Conservation (phyloP, 2,329 filamentous ascomycete species). For the Verruconis gallopava region DNA sequence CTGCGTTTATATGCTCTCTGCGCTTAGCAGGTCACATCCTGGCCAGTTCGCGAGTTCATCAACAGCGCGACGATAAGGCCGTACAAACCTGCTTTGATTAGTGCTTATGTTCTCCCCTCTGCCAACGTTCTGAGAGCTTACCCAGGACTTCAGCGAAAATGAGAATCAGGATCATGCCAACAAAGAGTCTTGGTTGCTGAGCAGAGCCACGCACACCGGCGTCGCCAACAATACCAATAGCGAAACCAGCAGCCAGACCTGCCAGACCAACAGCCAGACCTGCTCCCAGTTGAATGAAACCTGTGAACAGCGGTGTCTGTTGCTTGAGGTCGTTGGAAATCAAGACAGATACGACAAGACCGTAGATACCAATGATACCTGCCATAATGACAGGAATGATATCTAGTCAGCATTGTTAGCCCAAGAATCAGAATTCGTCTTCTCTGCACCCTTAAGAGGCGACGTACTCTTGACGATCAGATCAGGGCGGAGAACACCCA, state of each 20-base stretch:
- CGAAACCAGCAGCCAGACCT: conserved; percentile 83
- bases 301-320: conserved; percentile 33
- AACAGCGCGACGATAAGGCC: conserved; percentile 96
- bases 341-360: conserved; percentile 40
- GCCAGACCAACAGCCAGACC: conserved; percentile 57
- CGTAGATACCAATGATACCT: conserved; percentile 99
- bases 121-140: no score
- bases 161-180: conserved; percentile 97
- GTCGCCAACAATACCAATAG: conserved; percentile 51
- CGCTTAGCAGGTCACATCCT: conserved; percentile 9
- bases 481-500: conserved; percentile 96
- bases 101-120: not conserved
- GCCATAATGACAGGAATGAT: conserved; percentile 99
- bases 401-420: no score
- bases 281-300: conserved; percentile 41
- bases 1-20: no score
- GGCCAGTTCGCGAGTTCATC: conserved; percentile 83
- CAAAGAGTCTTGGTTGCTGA: conserved; percentile 75
- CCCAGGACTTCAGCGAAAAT: conserved; percentile 99
- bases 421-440: no score
- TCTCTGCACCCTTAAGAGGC: no score
- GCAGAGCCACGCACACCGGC: conserved; percentile 79
- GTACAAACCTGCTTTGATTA: conserved; percentile 63
- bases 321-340: conserved; percentile 41
- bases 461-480: conserved; percentile 98